Conservation (phyloP, 345 rosid species). For the Populus alba region DNA sequence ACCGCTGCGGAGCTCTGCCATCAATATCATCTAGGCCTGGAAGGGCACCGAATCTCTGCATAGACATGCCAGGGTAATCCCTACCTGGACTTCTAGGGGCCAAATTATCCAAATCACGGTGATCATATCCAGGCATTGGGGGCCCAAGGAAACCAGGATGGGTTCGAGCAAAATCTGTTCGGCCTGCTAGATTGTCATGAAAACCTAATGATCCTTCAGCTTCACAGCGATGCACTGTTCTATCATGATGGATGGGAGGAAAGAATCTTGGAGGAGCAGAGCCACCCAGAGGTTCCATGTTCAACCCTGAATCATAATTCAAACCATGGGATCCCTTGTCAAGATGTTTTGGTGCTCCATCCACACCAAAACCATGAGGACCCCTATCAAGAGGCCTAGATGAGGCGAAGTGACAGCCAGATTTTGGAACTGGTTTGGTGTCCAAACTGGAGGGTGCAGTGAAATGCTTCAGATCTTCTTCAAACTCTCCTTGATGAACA, state of each 20-base stretch:
- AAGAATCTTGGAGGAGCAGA: conserved; percentile 42
- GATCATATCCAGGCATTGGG: conserved; percentile 39
- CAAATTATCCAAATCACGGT: conserved; percentile 37
- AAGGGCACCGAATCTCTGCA: conserved; percentile 39
- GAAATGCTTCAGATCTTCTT: conserved; percentile 45
- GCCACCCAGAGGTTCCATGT: conserved; percentile 25
- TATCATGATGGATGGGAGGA: conserved; percentile 38
- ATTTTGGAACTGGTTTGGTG: conserved; percentile 32
- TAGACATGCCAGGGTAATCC: conserved; percentile 39
- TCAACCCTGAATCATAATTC: conserved; percentile 23
- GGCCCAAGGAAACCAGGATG: conserved; percentile 39
- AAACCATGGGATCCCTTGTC: conserved; percentile 33
- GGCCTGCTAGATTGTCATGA: conserved; percentile 35
- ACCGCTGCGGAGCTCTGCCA: conserved; percentile 40
- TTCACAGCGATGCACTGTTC: conserved; percentile 18
- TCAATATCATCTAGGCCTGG: conserved; percentile 40
- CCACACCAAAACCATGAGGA: conserved; percentile 40
- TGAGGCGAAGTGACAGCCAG: conserved; percentile 34
- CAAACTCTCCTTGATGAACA: conserved; percentile 38
- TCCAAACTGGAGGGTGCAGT: conserved; percentile 43
- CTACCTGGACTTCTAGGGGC: conserved; percentile 55
- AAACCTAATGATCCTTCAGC: conserved; percentile 40
- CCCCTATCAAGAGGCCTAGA: conserved; percentile 44
- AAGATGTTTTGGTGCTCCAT: conserved; percentile 29
- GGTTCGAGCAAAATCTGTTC: conserved; percentile 34